Base-by-base conservation (phyloP, 2,329 filamentous ascomycete species). In the Colletotrichum sp. region DNA sequence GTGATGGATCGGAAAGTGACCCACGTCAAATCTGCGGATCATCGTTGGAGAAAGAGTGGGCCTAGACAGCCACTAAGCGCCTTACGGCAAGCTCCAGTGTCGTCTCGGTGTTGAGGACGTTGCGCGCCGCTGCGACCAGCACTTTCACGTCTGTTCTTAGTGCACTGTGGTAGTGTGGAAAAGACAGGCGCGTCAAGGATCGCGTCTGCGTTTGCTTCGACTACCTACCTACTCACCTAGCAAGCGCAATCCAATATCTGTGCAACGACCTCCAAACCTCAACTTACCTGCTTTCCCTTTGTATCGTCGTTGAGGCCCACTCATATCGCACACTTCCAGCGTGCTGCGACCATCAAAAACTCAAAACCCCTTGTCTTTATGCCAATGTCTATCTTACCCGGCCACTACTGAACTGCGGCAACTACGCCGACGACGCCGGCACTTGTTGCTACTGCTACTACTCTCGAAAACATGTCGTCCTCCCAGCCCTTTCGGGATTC, bases 401-500 rank as follows among this genome's bases (percentile, higher is more conserved):
- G 21, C 34, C n/a, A 52, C 28, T 7, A 30, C 44, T 57, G 39
- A 55, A 68, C 28, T 68, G 15, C 6, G 44, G 30, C 49, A 34
- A 18, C 36, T 26, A 30, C 24, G 69, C 66, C 66, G 32, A 44
- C 65, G 30, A 52, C 28, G 28, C 18, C 57, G 44, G 18, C 44
- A 49, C 44, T 49, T 49, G 44, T n/a, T 49, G 44, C 21, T 18
- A 39, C 16, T 36, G 30, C 26, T 39, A 32, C n/a, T 8, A 72
- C 18, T 21, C 52, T 62, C n/a, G 66, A n/a, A n/a, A 75, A 12
- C 49, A 78, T 76, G 76, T 70, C 76, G 30, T 77, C 76, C 59
- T 78, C 77, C 15, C 76, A 75, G 13, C 67, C 60, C 18, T 78
- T 76, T 34, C 76, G 52, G 24, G 59, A 76, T 16, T 78, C 77